Evolutionary conservation across 176 grass and related monocot species (phyloP).

Genomic region (Triticum urartu): DNA sequence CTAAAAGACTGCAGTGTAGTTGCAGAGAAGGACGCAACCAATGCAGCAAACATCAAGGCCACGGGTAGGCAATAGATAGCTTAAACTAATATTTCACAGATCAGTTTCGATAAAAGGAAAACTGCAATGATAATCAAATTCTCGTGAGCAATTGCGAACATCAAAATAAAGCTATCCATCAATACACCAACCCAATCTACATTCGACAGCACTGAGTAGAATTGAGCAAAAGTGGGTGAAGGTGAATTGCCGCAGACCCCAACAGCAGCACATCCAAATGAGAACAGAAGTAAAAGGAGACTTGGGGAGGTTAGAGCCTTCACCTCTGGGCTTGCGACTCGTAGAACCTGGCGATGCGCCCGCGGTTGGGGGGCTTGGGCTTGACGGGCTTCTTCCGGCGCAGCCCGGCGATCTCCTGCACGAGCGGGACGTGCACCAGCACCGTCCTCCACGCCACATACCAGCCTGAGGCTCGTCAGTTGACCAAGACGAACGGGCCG

Average conservation of each 20-base stretch:
- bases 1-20: neutral
- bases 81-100: neutral
- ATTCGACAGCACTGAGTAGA: neutral
- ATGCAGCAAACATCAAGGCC: neutral
- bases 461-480: slow-evolving; percentile 56
- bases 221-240: slow-evolving; percentile 1
- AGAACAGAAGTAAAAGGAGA: neutral
- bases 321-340: slow-evolving; percentile 45
- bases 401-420: slow-evolving; percentile 92
- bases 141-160: neutral
- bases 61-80: neutral
- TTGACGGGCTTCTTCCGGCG: slow-evolving; percentile 83
- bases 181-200: neutral
- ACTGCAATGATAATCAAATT: neutral
- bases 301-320: slow-evolving; percentile 5
- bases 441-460: slow-evolving; percentile 95
- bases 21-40: neutral
- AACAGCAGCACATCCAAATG: neutral
- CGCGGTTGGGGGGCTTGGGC: slow-evolving; percentile 60
- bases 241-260: neutral
- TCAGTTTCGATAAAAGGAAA: neutral
- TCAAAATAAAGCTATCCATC: neutral
- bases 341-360: slow-evolving; percentile 73
- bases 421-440: slow-evolving; percentile 89
- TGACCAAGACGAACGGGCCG: neutral